phyloP scores from a whole-genome alignment of 2,329 filamentous ascomycete species.

The Keithomyces neogunnii region DNA sequence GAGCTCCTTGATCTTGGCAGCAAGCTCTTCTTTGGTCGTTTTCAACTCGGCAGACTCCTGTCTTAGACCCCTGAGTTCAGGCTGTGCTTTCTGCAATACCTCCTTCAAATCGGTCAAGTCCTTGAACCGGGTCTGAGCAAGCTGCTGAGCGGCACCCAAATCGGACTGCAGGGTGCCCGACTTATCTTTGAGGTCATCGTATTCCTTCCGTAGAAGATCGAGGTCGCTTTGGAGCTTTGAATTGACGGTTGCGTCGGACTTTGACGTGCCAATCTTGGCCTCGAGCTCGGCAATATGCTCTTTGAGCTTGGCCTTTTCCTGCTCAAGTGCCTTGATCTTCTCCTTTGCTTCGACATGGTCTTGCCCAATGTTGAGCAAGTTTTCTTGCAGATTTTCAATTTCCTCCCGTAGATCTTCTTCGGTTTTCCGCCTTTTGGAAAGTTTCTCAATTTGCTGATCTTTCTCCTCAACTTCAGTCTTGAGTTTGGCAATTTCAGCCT shows the following conservation, averaged over 20 bases:
- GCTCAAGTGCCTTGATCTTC: slow-evolving; percentile 60
- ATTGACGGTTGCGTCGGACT: slow-evolving; percentile 32
- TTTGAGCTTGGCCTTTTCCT: slow-evolving; percentile 59
- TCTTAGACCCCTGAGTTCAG: slow-evolving; percentile 71
- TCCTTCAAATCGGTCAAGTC: slow-evolving; percentile 76
- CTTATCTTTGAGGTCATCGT: slow-evolving; percentile 62
- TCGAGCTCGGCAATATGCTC: slow-evolving; percentile 58
- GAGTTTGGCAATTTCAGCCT: slow-evolving; percentile 40
- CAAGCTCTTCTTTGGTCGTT: slow-evolving; percentile 65
- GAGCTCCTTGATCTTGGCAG: slow-evolving; percentile 49
- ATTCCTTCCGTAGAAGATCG: slow-evolving; percentile 42
- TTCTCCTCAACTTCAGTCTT: slow-evolving; percentile 52
- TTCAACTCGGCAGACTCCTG: slow-evolving; percentile 71
- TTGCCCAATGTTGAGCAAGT: slow-evolving; percentile 68
- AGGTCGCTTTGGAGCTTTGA: slow-evolving; percentile 55
- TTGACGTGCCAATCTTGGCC: slow-evolving; percentile 49
- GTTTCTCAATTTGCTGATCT: slow-evolving; percentile 61
- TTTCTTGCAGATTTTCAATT: slow-evolving; percentile 74
- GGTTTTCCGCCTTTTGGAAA: slow-evolving; percentile 62
- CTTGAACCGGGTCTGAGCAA: slow-evolving; percentile 81
- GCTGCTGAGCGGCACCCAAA: slow-evolving; percentile 73
- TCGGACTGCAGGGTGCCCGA: slow-evolving; percentile 69
- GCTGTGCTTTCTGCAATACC: slow-evolving; percentile 74
- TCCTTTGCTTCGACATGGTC: slow-evolving; percentile 81
- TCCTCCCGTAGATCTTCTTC: slow-evolving; percentile 78